Conservation (phyloP, 2,329 filamentous ascomycete genomes). For the Penicillium brasilianum region DNA sequence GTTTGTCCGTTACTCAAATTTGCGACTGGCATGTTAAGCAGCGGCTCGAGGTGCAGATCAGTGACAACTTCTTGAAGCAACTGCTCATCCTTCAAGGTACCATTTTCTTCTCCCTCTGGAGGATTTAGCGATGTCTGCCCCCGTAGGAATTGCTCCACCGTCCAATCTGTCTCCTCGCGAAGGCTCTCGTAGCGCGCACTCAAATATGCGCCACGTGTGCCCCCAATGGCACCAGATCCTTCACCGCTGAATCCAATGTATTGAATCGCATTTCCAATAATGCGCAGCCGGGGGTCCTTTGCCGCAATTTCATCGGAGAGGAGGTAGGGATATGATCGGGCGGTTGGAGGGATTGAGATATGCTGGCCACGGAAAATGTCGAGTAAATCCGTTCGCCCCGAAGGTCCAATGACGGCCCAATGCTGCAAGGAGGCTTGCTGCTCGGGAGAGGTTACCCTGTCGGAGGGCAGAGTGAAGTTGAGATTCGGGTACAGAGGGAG, state of each 20-base stretch:
- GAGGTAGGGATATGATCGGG: constrained; percentile 79
- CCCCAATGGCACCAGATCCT: constrained; percentile 56
- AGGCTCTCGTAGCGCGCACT: constrained; percentile 89
- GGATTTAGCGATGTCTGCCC: constrained; percentile 86
- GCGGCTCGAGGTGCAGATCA: constrained; percentile 70
- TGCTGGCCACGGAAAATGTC: constrained; percentile 77
- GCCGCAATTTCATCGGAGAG: constrained; percentile 63
- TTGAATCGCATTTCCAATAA: constrained; percentile 71
- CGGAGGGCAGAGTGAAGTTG: constrained; percentile 70
- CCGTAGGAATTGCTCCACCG: constrained; percentile 76
- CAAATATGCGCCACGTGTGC: constrained; percentile 73
- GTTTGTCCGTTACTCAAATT: constrained; percentile 95
- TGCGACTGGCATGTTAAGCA: constrained; percentile 81
- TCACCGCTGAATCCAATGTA: constrained; percentile 91
- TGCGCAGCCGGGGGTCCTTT: constrained; percentile 58
- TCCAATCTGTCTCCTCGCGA: constrained; percentile 86
- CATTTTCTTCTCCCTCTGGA: constrained; percentile 58
- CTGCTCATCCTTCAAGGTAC: constrained; percentile 55
- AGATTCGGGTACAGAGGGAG: constrained; percentile 75
- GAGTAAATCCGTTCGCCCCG: constrained; percentile 81
- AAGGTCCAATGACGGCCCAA: constrained; percentile 84
- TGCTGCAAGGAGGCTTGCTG: constrained; percentile 54
- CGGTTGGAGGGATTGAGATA: constrained; percentile 74
- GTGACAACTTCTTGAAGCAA: constrained; percentile 67
- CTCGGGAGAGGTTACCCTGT: constrained; percentile 8